Base-by-base conservation (phyloP, 345 rosid species). In the Balakata baccata region DNA sequence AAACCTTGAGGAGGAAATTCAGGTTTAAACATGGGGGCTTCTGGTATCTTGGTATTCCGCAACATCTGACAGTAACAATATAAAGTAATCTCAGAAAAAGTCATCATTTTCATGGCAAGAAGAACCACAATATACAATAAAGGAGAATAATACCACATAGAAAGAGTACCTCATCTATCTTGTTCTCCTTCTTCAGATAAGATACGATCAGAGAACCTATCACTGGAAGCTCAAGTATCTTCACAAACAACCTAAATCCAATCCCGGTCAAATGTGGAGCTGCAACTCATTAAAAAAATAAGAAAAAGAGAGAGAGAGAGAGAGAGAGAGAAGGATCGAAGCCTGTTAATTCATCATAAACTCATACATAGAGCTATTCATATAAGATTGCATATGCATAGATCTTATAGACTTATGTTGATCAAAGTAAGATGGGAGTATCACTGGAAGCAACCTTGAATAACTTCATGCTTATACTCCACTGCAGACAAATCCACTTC, bases 1-100 rank as follows among this genome's bases (percentile, higher is more conserved):
- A 57, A 82, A 92, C 98, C 92, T 85, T 90, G 98, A 61, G 89
- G 81, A 76, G 94, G 94, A 79, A 75, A 90, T 86, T 90, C 97
- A 8, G 98, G 98, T 75, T 80, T 90, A 69, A 86, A 90, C 98
- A 92, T 90, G 47, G 98, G 98, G 54, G 82, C 76, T 81, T 92
- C 98, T 8, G 98, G 97, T 75, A 92, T 86, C 60, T 67, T 88
- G 20, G 90, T 87, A 77, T 87, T 78, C 74, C 81, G 84, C 83
- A 92, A 79, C 74, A 88, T 63, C 98, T 92, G 82, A 58, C 64
- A 75, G 66, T 39, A 57, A 69, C 57, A 76, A 80, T 11, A 16
- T 14, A 25, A 59, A 58, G 10, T 14, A 45, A 34, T 39, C 23
- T 43, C 16, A 37, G 18, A 39, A 13, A 41, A 69, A 13, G 14